These are phyloP conservation scores for Candida insectorum DNA, from an alignment of 805 yeast species.

Conservation along the genomic window DNA sequence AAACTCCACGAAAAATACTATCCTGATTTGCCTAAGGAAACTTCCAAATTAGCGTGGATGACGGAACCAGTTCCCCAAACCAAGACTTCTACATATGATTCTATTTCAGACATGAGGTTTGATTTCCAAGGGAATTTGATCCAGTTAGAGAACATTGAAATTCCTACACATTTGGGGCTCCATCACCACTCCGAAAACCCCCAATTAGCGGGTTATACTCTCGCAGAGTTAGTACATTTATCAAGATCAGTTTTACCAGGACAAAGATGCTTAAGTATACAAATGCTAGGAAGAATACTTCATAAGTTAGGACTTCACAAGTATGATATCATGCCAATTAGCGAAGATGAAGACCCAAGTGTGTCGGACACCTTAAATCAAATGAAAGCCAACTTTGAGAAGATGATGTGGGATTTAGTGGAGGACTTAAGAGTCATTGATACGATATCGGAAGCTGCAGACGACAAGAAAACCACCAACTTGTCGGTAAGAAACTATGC, in stretches of 20 bases:
- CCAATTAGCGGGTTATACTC: slow-evolving; percentile 86
- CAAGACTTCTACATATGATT: slow-evolving; percentile 42
- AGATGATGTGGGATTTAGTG: slow-evolving; percentile 68
- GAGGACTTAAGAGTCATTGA: slow-evolving; percentile 61
- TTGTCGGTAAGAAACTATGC: slow-evolving; percentile 80
- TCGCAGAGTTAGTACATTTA: slow-evolving; percentile 76
- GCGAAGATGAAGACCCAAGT: slow-evolving; percentile 33
- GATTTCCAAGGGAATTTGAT: slow-evolving; percentile 83
- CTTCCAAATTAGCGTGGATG: slow-evolving; percentile 90
- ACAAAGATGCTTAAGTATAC: slow-evolving; percentile 83
- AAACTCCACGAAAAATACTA: slow-evolving; percentile 81
- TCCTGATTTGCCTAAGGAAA: slow-evolving; percentile 85
- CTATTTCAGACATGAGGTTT: slow-evolving; percentile 73
- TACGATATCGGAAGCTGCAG: slow-evolving; percentile 62
- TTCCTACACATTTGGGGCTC: slow-evolving; percentile 63
- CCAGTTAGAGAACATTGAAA: slow-evolving; percentile 31
- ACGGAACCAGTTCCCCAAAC: slow-evolving; percentile 52
- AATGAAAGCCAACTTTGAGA: slow-evolving; percentile 40
- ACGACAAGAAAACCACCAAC: slow-evolving; percentile 59
- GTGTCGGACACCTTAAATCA: slow-evolving; percentile 22
- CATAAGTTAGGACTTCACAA: slow-evolving; percentile 72
- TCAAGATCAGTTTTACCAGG: slow-evolving; percentile 76
- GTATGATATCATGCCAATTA: slow-evolving; percentile 49
- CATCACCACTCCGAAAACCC: slow-evolving; percentile 93
- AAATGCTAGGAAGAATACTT: slow-evolving; percentile 81